Evolutionary conservation across 331 rosid genomes (phyloP), one percentile per base, ranked within the genome.

Genomic region (Rhamnella rubrinervis): DNA sequence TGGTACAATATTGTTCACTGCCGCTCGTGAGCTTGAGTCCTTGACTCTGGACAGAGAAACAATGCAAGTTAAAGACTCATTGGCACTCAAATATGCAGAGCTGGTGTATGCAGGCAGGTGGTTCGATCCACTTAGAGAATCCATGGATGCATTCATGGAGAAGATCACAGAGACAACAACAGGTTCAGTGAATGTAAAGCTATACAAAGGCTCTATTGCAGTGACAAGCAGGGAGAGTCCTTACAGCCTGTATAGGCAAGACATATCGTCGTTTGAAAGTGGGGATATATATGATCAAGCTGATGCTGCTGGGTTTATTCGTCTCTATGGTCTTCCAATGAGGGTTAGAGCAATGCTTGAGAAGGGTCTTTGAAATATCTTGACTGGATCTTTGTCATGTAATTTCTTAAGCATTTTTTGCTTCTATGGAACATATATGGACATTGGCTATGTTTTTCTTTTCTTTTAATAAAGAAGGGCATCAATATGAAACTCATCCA

Each of bases 301-400:
- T 2, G 96, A 88, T 38, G 96, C 97, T 53, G 88, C 89, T 15
- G 96, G 97, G 21, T 91, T 91, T 69, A 91, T 91, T n/a, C 84
- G 95, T 69, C 95, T 93, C 19, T 93, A 93, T 67, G 98, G 97
- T 58, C 98, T 93, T 65, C 96, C 97, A 25, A 83, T 77, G 52
- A 85, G 85, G 78, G 95, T 93, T 41, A 77, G 98, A 58, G 92
- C 98, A 52, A 93, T 93, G 97, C 95, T 89, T 19, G 77, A 85
- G 71, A 81, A 84, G 74, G 91, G 87, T 14, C 13, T 82, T 7
- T 86, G 70, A 86, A 74, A 46, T 55, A 1, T 14, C 14, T 44
- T 31, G 0, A 4, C 2, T 26, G 31, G 31, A 2, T 81, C 95
- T 31, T 31, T 31, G 5, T 31, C 35, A 31, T 31, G 35, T 31